phyloP scores from a whole-genome alignment of 768 basidiomycete species.

The Trametes cinnabarina region DNA sequence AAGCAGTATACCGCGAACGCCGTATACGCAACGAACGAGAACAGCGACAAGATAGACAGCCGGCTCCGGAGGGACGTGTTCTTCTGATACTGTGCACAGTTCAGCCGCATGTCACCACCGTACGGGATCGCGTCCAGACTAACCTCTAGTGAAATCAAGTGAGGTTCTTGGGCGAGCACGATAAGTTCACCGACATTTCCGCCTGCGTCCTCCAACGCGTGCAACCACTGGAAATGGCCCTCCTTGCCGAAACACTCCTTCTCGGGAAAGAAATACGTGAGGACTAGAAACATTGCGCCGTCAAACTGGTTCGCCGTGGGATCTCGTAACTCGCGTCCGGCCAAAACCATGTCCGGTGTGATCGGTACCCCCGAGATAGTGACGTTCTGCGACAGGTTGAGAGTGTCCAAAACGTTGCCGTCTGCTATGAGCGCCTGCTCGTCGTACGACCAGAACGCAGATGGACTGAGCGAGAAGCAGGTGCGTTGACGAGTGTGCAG shows the following conservation, averaged over 20 bases:
- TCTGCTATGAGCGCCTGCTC: constrained; percentile 51
- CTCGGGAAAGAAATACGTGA: constrained; percentile 83
- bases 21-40: constrained; percentile 74
- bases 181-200: constrained; percentile 37
- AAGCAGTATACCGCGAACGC: constrained; percentile 74
- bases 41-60: constrained; percentile 63
- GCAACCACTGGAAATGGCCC: constrained; percentile 65
- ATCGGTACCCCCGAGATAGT: constrained; percentile 64
- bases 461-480: constrained; percentile 73
- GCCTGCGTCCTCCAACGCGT: constrained; percentile 47
- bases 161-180: constrained; percentile 42
- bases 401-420: constrained; percentile 54
- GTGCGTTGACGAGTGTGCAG: constrained; percentile 48
- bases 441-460: constrained; percentile 73
- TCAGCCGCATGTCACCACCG: not conserved
- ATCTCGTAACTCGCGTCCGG: constrained; percentile 59
- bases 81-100: constrained; percentile 48
- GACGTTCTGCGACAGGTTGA: constrained; percentile 51
- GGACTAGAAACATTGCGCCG: constrained; percentile 66
- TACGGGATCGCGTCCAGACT: constrained; percentile 6
- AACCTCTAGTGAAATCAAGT: constrained; percentile 46
- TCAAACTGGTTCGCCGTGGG: constrained; percentile 51
- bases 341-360: constrained; percentile 74
- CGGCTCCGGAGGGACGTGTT: constrained; percentile 44
- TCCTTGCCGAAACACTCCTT: constrained; percentile 61